These are phyloP conservation scores for Malbranchea cinnamomea DNA, from an alignment of 2,329 filamentous ascomycete species.

Conservation along the genomic window DNA sequence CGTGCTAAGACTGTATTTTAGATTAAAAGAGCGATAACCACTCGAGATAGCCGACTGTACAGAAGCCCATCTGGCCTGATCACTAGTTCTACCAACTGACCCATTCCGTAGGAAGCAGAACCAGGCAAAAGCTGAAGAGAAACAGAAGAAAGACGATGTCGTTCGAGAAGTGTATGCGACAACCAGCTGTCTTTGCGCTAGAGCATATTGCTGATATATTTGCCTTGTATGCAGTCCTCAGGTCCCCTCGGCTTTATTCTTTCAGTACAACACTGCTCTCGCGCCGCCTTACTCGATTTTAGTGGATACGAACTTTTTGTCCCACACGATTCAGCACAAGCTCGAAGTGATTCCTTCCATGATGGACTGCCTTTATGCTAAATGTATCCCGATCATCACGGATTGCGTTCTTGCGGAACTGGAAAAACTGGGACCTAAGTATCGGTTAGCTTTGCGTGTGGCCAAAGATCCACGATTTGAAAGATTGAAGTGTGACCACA, in stretches of 20 bases:
- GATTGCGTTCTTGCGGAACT: constrained; percentile 70
- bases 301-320: constrained; percentile 81
- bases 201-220: constrained; percentile 5
- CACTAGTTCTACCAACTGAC: neutral
- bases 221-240: constrained; percentile 41
- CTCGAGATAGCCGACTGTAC: constrained; percentile 57
- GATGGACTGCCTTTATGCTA: constrained; percentile 89
- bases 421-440: constrained; percentile 80
- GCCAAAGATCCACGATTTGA: constrained; percentile 84
- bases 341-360: constrained; percentile 73
- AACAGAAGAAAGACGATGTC: constrained; percentile 42
- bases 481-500: constrained; percentile 75
- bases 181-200: constrained; percentile 4
- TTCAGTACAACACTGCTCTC: constrained; percentile 73
- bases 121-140: constrained; percentile 42
- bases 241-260: constrained; percentile 72
- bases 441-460: constrained; percentile 70
- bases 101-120: constrained; percentile 50
- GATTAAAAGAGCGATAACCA: constrained; percentile 71
- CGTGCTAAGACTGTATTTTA: constrained; percentile 7
- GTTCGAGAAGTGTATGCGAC: constrained; percentile 58
- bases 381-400: constrained; percentile 78
- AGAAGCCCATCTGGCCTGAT: constrained; percentile 7
- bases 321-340: constrained; percentile 81
- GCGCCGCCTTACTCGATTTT: constrained; percentile 70